A percentile compares a stretch with the other conserved stretches of the same genome.
phyloP scores from a whole-genome alignment of 805 yeast species.

The Ogataea trehaloabstinens region DNA sequence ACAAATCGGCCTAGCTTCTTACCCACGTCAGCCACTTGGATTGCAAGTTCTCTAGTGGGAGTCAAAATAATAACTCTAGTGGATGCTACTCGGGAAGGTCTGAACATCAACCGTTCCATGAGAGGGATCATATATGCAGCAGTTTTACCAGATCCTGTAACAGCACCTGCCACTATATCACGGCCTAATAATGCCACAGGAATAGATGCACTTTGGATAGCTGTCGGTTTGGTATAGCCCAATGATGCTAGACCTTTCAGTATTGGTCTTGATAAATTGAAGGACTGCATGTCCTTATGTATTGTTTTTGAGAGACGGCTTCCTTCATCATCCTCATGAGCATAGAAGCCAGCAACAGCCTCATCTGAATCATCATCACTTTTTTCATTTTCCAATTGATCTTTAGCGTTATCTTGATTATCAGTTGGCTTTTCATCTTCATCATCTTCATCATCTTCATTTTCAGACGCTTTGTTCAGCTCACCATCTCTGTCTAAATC shows the following conservation, averaged over 20 bases:
- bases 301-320: conserved; percentile 33
- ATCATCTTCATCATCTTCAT: conserved; percentile 31
- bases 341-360: conserved; percentile 78
- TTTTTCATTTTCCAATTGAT: conserved; percentile 24
- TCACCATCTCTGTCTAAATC: conserved; percentile 24
- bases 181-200: conserved; percentile 93
- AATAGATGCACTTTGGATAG: conserved; percentile 89
- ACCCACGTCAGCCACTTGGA: conserved; percentile 94
- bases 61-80: conserved; percentile 89
- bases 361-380: conserved; percentile 67
- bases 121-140: conserved; percentile 98
- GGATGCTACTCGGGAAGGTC: conserved; percentile 81
- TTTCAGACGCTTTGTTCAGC: conserved; percentile 25
- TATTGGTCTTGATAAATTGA: conserved; percentile 87
- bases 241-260: conserved; percentile 76
- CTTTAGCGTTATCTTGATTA: conserved; percentile 33
- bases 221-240: conserved; percentile 87
- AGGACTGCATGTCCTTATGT: conserved; percentile 67
- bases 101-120: conserved; percentile 84
- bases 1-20: conserved; percentile 77
- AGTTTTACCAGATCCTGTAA: conserved; percentile 98
- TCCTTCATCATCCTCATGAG: conserved; percentile 50
- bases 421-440: conserved; percentile 21
- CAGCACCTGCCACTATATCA: conserved; percentile 98
- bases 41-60: conserved; percentile 97